Evolutionary conservation across 768 basidiomycete genomes (phyloP), one percentile per base, ranked within the genome.

Genomic region (Nidularia pulvinata): DNA sequence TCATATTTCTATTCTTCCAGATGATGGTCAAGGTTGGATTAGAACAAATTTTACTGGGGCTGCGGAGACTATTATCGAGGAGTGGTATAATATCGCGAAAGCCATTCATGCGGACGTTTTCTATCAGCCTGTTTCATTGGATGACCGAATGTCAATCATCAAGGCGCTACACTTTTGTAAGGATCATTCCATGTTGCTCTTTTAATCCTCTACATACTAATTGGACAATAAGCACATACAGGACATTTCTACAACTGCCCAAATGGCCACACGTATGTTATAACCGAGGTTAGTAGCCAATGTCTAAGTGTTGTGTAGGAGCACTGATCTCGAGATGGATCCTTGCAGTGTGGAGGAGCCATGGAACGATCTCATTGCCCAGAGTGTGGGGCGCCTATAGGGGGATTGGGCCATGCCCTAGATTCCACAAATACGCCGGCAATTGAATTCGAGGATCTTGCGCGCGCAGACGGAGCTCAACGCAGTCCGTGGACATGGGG

Each of bases 181-280:
- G 14, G 33, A 16, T 30, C 46, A 6, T 3, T 36, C 25, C 5
- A 46, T 50, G 52, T 19, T 30, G 36, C 25, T 49, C 34, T 11
- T 9, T 9, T 2, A 19, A 5, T 46, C 16, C 11, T 30, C 2
- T 9, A 13, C 51, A 14, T 54, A 50, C 11, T 57, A 16, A 45
- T 14, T 5, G 14, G n/a, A 33, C 25, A 16, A 48, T 52, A 52
- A 75, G 76, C 66, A 7, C 67, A 70, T 6, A 65, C 71, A 2
- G 78, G 78, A 0, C 79, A 80, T 58, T 81, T 74, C 54, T 80
- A 78, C 52, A 75, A 71, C 14, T 83, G 82, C 52, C 74, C 68
- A 0, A 86, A 86, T 48, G 86, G 86, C 0, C 86, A 88, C 57
- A 72, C 78, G 0, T 88, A 82, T 52, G 79, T 83, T 1, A 86